Base-by-base conservation (phyloP, 1,284 basidiomycete genomes). In the Puccinia hordei region DNA sequence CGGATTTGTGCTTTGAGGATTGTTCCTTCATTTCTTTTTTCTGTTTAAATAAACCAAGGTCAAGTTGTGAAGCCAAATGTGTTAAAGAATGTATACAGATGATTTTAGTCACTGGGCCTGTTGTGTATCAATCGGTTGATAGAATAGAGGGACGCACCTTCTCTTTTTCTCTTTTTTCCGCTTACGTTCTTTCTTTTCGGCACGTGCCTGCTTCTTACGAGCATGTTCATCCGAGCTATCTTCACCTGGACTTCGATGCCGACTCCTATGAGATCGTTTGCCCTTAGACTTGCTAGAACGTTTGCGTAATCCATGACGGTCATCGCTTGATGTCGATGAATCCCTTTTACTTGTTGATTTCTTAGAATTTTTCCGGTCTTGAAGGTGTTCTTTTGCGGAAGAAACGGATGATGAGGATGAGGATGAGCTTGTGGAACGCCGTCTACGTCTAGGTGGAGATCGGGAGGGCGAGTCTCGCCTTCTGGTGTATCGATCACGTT, bases 1-100 rank as follows among this genome's bases (percentile, higher is more conserved):
- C 87, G n/a, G 88, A 87, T 3, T 85, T 87, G 38, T 87, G 87
- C 77, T 89, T 89, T 83, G 90, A 90, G 12, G 74, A 22, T 30
- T 77, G 44, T 35, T 15, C 57, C 33, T 65, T 65, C 22, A 55
- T 77, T 63, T 65, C 22, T 55, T 55, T 65, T 53, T 51, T 65
- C 74, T 77, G 35, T 24, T 65, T 53, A 30, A 17, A 27, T 27
- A 68, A 13, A 68, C 1, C 0, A 33, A n/a, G 46, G 51, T 49
- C 19, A 30, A 27, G 35, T 46, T 19, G 44, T 2, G 15, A 65
- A 49, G 4, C 22, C 27, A 61, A 19, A 17, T 46, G 9, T 24
- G 19, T 75, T 12, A 61, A 24, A 30, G 12, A 19, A 24, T 17
- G 55, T 38, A 63, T 73, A 19, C 69, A 30, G 30, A 3, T 51